phyloP scores from a whole-genome alignment of 495 filamentous ascomycete species.

The Entonaema liquescens region DNA sequence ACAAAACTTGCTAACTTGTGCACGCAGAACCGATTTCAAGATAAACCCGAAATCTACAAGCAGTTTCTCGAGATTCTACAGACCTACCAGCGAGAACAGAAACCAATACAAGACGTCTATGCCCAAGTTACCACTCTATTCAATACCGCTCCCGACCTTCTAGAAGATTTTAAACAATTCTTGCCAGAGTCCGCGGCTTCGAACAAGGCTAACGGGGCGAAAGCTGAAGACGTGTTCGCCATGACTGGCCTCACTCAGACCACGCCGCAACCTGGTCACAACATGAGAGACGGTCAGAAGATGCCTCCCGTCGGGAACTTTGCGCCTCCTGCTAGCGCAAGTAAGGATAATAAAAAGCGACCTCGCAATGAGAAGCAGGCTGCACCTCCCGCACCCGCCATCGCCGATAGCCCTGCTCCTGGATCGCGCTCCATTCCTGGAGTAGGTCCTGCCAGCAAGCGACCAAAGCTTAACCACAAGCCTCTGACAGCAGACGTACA shows the following conservation, averaged over 20 bases:
- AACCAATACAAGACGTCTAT: slow-evolving; percentile 98
- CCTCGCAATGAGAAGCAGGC: slow-evolving; percentile 55
- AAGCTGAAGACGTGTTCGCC: slow-evolving; percentile 71
- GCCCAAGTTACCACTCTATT: slow-evolving; percentile 96
- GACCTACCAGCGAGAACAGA: slow-evolving; percentile 97
- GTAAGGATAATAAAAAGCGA: slow-evolving; percentile 80
- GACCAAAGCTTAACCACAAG: slow-evolving; percentile 70
- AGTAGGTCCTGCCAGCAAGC: slow-evolving; percentile 58
- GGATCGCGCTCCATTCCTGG: slow-evolving; percentile 48
- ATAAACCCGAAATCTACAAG: slow-evolving; percentile 98
- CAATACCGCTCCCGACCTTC: slow-evolving; percentile 89
- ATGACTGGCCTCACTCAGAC: slow-evolving; percentile 55
- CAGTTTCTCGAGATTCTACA: slow-evolving; percentile 98
- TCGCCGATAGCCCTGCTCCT: slow-evolving; percentile 49
- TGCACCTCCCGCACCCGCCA: slow-evolving; percentile 39
- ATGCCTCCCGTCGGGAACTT: slow-evolving; percentile 97
- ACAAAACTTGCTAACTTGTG: slow-evolving; percentile 25
- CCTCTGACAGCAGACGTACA: slow-evolving; percentile 68
- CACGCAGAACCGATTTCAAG: slow-evolving; percentile 87
- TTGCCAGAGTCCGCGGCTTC: slow-evolving; percentile 93
- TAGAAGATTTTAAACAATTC: slow-evolving; percentile 99
- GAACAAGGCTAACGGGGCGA: slow-evolving; percentile 78
- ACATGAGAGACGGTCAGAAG: slow-evolving; percentile 64
- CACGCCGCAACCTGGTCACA: slow-evolving; percentile 56
- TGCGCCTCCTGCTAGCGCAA: slow-evolving; percentile 79